Evolutionary conservation across 257 asterid species (phyloP).

Genomic region (Buddleja alternifolia): DNA sequence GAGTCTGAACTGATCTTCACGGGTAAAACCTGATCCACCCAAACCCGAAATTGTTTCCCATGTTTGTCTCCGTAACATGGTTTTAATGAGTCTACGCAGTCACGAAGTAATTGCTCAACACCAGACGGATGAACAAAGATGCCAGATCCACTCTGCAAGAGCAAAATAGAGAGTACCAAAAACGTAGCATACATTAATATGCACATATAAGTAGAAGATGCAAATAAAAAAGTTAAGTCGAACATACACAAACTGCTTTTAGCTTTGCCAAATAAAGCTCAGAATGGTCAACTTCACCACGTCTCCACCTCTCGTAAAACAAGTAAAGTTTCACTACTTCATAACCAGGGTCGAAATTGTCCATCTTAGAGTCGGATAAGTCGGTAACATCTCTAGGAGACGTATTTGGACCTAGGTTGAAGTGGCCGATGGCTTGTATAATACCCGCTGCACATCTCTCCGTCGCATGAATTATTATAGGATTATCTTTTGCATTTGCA

Average conservation of each 20-base stretch:
- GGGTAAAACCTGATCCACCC: conserved; percentile 95
- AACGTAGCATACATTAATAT: not conserved
- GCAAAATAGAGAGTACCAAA: conserved; percentile 10
- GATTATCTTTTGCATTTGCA: conserved; percentile 82
- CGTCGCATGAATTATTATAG: conserved; percentile 80
- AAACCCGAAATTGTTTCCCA: conserved; percentile 68
- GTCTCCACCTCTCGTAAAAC: conserved; percentile 90
- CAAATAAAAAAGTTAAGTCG: conserved; percentile 18
- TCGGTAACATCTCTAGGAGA: conserved; percentile 79
- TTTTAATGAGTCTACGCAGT: conserved; percentile 52
- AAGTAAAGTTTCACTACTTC: conserved; percentile 84
- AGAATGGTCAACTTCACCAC: conserved; percentile 79
- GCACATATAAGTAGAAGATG: not conserved
- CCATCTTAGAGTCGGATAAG: conserved; percentile 62
- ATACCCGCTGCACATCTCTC: conserved; percentile 99
- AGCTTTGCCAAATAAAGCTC: conserved; percentile 69
- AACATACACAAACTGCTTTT: conserved; percentile 79
- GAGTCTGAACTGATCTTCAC: conserved; percentile 64
- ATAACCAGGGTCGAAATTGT: conserved; percentile 75
- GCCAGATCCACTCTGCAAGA: conserved; percentile 71
- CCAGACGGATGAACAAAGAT: conserved; percentile 80
- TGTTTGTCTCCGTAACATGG: conserved; percentile 68
- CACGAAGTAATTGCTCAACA: conserved; percentile 59
- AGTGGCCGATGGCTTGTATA: conserved; percentile 91
- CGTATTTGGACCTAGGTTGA: conserved; percentile 80